A percentile compares a stretch with the other conserved stretches of the same genome.
Conservation (phyloP, 768 basidiomycete species). For the Pulveroboletus sp. region DNA sequence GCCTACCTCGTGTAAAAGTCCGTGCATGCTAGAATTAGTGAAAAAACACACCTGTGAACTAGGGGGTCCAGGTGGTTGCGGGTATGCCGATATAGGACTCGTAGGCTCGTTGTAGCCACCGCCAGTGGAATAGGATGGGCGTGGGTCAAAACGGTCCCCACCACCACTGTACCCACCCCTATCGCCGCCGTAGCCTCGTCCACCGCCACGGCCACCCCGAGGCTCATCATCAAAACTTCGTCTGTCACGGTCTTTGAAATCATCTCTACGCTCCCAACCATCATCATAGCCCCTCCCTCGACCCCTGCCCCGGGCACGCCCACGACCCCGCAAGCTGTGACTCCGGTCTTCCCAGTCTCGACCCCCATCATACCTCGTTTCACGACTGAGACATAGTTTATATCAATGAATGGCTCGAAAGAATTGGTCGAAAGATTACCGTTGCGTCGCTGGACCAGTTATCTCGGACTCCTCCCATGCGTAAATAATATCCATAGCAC, state of each 20-base stretch:
- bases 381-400: conserved; percentile 19
- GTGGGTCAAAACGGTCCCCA: conserved; percentile 42
- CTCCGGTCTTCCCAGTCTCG: conserved; percentile 47
- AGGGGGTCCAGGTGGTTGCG: conserved; percentile 20
- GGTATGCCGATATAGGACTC: conserved; percentile 20
- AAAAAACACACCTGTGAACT: conserved; percentile 31
- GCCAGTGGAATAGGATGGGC: conserved; percentile 32
- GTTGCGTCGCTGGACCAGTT: conserved; percentile 43
- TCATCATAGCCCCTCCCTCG: conserved; percentile 38
- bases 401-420: conserved; percentile 3
- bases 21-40: background rate
- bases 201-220: conserved; percentile 34
- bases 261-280: conserved; percentile 44
- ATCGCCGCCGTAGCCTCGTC: conserved; percentile 36
- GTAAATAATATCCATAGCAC: conserved; percentile 82
- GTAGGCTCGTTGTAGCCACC: conserved; percentile 26
- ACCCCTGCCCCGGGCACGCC: conserved; percentile 38
- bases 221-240: conserved; percentile 36
- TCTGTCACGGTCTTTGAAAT: conserved; percentile 37
- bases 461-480: conserved; percentile 75
- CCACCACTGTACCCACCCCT: conserved; percentile 44
- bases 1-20: conserved; percentile 4
- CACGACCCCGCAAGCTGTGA: conserved; percentile 38
- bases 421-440: conserved; percentile 24
- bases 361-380: conserved; percentile 35